A percentile compares a stretch with the other conserved stretches of the same genome.
phyloP scores from a whole-genome alignment of 352 stramenopile species.

The Aphanomyces cochlioides region DNA sequence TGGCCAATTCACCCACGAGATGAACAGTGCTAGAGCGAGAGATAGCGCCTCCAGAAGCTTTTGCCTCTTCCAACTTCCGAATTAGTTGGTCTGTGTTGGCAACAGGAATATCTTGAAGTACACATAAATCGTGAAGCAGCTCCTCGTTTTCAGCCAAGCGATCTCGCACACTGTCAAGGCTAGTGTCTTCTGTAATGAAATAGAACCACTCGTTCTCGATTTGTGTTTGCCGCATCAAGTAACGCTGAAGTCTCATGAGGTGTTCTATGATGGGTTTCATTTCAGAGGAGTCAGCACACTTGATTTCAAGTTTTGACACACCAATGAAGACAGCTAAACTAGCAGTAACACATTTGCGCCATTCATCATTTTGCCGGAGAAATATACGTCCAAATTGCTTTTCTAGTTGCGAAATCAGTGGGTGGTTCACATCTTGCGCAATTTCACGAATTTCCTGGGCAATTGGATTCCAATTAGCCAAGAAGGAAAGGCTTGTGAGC shows the following conservation, averaged over 20 bases:
- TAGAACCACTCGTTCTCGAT: conserved; percentile 62
- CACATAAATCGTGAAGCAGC: conserved; percentile 49
- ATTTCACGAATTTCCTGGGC: background rate
- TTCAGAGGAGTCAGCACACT: background rate
- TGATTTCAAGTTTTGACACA: background rate
- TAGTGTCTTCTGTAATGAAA: conserved; percentile 42
- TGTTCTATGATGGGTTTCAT: conserved; percentile 36
- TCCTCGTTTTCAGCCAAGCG: conserved; percentile 48
- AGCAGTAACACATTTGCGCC: background rate
- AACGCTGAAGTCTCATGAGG: conserved; percentile 50
- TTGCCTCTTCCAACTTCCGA: background rate
- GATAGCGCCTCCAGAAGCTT: background rate
- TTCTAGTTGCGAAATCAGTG: conserved; percentile 5
- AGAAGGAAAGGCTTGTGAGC: background rate
- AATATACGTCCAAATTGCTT: conserved; percentile 4
- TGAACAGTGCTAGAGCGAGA: background rate
- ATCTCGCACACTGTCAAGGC: conserved; percentile 49
- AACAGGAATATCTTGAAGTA: conserved; percentile 25
- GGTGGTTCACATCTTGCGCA: background rate
- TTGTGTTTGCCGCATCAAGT: conserved; percentile 62
- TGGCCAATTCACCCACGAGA: background rate
- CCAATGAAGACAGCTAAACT: background rate
- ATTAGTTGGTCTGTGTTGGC: background rate
- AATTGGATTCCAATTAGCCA: background rate
- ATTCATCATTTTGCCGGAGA: background rate